Evolutionary conservation across 1,284 basidiomycete genomes (phyloP).

Genomic region (Golubevia pallescens): DNA sequence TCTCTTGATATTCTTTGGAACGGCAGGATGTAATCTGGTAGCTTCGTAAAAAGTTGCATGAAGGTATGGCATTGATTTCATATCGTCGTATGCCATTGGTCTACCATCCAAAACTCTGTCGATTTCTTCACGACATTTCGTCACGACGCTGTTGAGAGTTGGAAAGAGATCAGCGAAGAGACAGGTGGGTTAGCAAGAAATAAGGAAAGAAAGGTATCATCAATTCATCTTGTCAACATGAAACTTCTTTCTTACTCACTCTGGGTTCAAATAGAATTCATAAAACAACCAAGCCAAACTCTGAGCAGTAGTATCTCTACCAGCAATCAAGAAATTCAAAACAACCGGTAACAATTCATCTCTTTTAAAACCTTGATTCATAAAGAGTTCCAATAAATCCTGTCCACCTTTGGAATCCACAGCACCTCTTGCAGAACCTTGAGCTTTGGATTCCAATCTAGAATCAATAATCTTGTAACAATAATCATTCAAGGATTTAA

Average conservation of each 20-base stretch:
- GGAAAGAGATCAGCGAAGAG: too few relatives aligned
- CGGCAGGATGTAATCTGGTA: conserved; percentile 44
- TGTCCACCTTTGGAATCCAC: conserved; percentile 30
- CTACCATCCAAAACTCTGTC: conserved; percentile 17
- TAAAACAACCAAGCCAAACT: conserved; percentile 42
- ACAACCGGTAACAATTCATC: conserved; percentile 43
- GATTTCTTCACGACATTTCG: conserved; percentile 20
- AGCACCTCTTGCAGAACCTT: conserved; percentile 4
- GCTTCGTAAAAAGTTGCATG: conserved; percentile 45
- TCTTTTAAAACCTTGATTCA: conserved; percentile 32
- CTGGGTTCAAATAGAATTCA: conserved; percentile 30
- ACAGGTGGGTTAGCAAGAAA: too few relatives aligned
- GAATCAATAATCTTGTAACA: conserved; percentile 33
- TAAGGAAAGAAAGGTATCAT: not conserved
- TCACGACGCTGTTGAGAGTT: not conserved
- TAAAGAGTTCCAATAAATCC: conserved; percentile 48
- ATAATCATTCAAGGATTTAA: conserved; percentile 31
- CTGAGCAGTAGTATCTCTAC: conserved; percentile 47
- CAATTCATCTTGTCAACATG: not conserved
- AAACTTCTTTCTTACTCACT: conserved; percentile 27
- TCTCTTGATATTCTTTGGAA: conserved; percentile 43
- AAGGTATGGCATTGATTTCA: conserved; percentile 28
- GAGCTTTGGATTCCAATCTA: conserved; percentile 17
- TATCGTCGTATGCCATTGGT: conserved; percentile 36
- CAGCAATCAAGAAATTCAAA: conserved; percentile 53